Percentiles rank a stretch among this genome's conserved stretches.
These are phyloP conservation scores for Leishmania tarentolae DNA, from an alignment of 208 protist species.

Conservation along the genomic window DNA sequence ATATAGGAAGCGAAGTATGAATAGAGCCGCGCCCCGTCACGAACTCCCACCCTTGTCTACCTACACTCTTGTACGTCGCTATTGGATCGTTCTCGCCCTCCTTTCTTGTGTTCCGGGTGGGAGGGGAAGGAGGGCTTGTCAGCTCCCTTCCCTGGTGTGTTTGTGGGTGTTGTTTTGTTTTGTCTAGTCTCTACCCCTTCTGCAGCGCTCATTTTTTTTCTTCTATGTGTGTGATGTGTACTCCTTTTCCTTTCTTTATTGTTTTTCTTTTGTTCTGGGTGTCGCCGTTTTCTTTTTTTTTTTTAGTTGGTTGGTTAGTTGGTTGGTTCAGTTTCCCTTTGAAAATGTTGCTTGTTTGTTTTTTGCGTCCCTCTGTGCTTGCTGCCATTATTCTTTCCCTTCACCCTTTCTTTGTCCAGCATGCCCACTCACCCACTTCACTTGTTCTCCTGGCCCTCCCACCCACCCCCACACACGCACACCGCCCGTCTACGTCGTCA, in stretches of 20 bases:
- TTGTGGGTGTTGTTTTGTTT: background rate
- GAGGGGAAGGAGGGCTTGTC: background rate
- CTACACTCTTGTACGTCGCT: background rate
- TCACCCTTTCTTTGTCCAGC: background rate
- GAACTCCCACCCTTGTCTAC: background rate
- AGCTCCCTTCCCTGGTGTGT: background rate
- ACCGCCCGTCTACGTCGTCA: background rate
- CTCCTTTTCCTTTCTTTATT: constrained; percentile 6
- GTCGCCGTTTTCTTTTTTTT: background rate
- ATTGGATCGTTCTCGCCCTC: background rate
- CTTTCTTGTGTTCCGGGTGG: background rate
- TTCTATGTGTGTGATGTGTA: background rate
- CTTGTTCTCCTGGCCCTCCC: background rate
- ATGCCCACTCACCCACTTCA: constrained; percentile 3
- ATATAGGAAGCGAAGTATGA: background rate
- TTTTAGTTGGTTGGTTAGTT: background rate
- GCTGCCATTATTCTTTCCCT: background rate
- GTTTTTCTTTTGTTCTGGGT: background rate
- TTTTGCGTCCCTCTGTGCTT: constrained; percentile 10
- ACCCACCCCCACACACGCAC: background rate
- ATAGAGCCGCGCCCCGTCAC: background rate
- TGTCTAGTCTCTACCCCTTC: background rate
- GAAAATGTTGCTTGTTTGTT: background rate
- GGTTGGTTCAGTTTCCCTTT: constrained; percentile 1
- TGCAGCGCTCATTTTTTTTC: background rate